These are phyloP conservation scores for Monotropa hypopitys DNA, from an alignment of 179 eudicot genomes.

Conservation along the genomic window DNA sequence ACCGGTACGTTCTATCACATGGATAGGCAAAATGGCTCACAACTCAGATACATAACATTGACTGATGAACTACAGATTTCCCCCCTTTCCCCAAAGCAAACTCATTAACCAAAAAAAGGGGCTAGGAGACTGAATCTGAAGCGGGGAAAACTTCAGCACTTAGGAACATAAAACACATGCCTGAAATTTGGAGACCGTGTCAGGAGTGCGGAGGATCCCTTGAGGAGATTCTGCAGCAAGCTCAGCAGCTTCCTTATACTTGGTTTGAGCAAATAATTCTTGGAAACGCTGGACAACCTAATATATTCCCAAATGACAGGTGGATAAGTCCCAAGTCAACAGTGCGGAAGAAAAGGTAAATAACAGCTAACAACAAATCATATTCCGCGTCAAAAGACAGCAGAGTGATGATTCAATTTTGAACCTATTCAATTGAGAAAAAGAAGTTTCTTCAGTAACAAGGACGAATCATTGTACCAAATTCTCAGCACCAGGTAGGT, in stretches of 20 bases:
- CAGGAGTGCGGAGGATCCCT: constrained; percentile 93
- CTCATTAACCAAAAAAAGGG: neutral
- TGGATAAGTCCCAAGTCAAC: neutral
- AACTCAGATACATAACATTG: neutral
- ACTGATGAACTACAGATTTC: neutral
- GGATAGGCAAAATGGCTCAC: neutral
- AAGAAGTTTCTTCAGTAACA: neutral
- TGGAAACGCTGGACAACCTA: constrained; percentile 98
- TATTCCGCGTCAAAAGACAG: neutral
- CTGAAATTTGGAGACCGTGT: constrained; percentile 97
- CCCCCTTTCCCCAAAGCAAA: neutral
- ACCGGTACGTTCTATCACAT: neutral
- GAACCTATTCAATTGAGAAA: neutral
- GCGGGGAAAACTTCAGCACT: neutral
- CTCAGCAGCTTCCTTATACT: constrained; percentile 97
- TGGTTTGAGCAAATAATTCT: constrained; percentile 90
- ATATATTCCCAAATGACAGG: neutral
- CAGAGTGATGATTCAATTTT: neutral
- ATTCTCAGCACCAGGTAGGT: constrained; percentile 95
- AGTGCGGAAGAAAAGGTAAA: neutral
- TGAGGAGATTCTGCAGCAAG: constrained; percentile 99
- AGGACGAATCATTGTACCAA: constrained; percentile 34
- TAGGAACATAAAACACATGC: constrained; percentile 18
- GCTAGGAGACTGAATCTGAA: neutral
- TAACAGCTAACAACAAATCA: neutral